phyloP scores from a whole-genome alignment of 768 basidiomycete species.

The Rhodosporidiobolus odoratus region DNA sequence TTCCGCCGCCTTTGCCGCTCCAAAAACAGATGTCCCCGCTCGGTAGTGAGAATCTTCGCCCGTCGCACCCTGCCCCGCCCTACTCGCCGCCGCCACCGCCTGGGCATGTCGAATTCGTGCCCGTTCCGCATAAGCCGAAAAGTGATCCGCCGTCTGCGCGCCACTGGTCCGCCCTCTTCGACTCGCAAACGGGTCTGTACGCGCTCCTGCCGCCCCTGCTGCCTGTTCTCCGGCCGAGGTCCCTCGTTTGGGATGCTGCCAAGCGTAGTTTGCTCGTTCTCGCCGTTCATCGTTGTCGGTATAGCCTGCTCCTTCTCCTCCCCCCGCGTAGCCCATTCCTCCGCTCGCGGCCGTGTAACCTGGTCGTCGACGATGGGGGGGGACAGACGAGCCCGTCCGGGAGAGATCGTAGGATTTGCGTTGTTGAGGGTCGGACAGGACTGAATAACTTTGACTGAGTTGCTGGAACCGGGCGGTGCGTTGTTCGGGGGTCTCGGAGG shows the following conservation, averaged over 20 bases:
- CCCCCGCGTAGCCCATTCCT: constrained; percentile 20
- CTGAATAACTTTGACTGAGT: constrained; percentile 30
- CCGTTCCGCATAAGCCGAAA: constrained; percentile 15
- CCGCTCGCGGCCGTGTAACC: constrained; percentile 20
- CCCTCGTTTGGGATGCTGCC: constrained; percentile 29
- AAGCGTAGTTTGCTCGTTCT: constrained; percentile 34
- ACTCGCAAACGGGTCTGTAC: constrained; percentile 24
- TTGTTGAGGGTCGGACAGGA: constrained; percentile 28
- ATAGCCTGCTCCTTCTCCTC: constrained; percentile 4
- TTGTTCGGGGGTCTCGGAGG: constrained; percentile 25
- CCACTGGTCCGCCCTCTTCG: background rate
- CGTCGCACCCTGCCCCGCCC: background rate
- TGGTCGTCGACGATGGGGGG: background rate
- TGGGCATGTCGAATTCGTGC: background rate
- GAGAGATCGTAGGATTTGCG: constrained; percentile 29
- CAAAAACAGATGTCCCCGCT: constrained; percentile 25
- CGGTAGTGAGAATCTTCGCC: constrained; percentile 7
- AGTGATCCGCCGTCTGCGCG: constrained; percentile 14
- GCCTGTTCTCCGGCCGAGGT: background rate
- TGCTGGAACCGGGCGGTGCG: constrained; percentile 28
- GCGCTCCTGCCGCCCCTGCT: background rate
- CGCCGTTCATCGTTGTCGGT: constrained; percentile 33
- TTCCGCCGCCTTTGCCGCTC: constrained; percentile 28
- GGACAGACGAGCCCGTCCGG: background rate
- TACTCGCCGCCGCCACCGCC: background rate